phyloP scores from a whole-genome alignment of 2,329 filamentous ascomycete genomes.

The Paracoccidioides lutzii region DNA sequence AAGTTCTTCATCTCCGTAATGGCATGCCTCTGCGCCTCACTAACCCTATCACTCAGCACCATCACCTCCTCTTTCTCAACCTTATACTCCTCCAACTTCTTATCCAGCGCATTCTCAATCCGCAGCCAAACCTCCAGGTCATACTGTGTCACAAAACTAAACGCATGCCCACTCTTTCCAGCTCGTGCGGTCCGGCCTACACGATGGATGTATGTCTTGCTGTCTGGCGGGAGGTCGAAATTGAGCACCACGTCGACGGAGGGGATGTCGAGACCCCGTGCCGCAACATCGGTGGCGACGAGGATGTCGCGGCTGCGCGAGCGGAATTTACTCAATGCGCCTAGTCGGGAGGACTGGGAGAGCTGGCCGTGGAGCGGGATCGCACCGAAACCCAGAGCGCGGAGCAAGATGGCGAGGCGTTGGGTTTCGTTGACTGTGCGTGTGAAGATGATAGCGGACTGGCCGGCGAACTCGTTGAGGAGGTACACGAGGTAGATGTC shows the following conservation, averaged over 20 bases:
- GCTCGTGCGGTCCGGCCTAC: constrained; percentile 79
- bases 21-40: constrained; percentile 69
- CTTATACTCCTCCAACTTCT: constrained; percentile 57
- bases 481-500: constrained; percentile 81
- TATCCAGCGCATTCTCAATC: constrained; percentile 71
- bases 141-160: constrained; percentile 76
- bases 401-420: constrained; percentile 67
- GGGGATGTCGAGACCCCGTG: constrained; percentile 81
- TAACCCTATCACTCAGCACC: constrained; percentile 62
- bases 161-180: constrained; percentile 68
- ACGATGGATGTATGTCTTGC: constrained; percentile 81
- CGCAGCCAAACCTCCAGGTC: constrained; percentile 68
- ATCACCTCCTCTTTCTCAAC: constrained; percentile 71
- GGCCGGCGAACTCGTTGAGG: constrained; percentile 74
- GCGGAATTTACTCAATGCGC: constrained; percentile 82
- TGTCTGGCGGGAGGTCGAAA: constrained; percentile 69
- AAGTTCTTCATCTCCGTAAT: constrained; percentile 69
- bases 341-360: constrained; percentile 72
- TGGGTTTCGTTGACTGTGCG: constrained; percentile 86
- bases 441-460: constrained; percentile 80
- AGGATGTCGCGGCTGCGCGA: constrained; percentile 69
- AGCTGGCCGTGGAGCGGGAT: constrained; percentile 90
- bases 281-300: constrained; percentile 81
- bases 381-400: constrained; percentile 73
- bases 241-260: constrained; percentile 77